phyloP scores from a whole-genome alignment of 2,329 filamentous ascomycete species.

The Pseudogymnoascus sp. region DNA sequence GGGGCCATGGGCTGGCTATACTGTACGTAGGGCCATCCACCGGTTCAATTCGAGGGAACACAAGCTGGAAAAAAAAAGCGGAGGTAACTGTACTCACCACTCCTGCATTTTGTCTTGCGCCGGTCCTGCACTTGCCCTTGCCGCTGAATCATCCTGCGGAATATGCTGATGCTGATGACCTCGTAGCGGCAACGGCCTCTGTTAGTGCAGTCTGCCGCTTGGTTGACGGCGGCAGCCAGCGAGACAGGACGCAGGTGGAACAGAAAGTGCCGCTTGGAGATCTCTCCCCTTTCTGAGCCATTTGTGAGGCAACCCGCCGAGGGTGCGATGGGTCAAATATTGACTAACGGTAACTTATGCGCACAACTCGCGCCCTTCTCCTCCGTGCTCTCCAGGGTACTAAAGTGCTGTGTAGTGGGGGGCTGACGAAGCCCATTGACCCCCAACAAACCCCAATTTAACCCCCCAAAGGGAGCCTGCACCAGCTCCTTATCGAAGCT shows the following conservation, averaged over 20 bases:
- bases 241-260: conserved; percentile 1
- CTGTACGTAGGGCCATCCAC: background rate
- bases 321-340: background rate
- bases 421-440: background rate
- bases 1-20: too few species aligned
- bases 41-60: conserved; percentile 3
- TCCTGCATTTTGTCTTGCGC: background rate
- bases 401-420: background rate
- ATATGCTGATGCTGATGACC: background rate
- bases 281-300: background rate
- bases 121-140: background rate
- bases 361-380: background rate
- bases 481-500: background rate
- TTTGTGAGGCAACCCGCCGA: background rate
- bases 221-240: conserved; percentile 4
- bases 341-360: background rate
- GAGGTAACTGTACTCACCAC: background rate
- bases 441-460: background rate
- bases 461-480: background rate
- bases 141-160: background rate
- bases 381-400: background rate
- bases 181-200: background rate
- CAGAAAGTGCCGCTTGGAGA: background rate
- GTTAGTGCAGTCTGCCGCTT: conserved; percentile 8
- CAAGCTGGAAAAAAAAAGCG: background rate